These are phyloP conservation scores for Sporodiniella umbellata DNA, from an alignment of 371 early-diverging fungal species.

Conservation along the genomic window DNA sequence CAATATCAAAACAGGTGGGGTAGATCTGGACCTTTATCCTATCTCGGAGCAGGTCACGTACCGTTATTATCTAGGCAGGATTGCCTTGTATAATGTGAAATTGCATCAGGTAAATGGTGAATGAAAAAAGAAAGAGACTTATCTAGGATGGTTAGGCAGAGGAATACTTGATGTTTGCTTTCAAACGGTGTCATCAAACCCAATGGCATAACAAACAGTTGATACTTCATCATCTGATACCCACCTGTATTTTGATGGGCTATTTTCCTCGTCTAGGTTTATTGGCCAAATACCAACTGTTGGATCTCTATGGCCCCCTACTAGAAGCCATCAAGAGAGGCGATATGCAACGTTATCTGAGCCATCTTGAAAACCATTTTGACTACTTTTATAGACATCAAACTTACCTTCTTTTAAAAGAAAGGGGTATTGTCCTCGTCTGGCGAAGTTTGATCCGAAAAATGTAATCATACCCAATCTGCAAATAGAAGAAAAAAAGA, in stretches of 20 bases:
- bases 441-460: slow-evolving; percentile 41
- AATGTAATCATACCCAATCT: slow-evolving; percentile 35
- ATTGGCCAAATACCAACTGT: slow-evolving; percentile 35
- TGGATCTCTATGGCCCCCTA: slow-evolving; percentile 16
- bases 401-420: slow-evolving; percentile 31
- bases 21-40: slow-evolving; percentile 37
- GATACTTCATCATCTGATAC: slow-evolving; percentile 48
- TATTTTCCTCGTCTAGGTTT: slow-evolving; percentile 30
- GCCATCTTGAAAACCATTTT: slow-evolving; percentile 28
- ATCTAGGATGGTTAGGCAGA: slow-evolving; percentile 29
- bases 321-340: slow-evolving; percentile 26
- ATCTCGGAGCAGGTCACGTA: slow-evolving; percentile 57
- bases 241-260: slow-evolving; percentile 52
- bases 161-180: slow-evolving; percentile 44
- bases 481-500: neutral
- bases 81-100: slow-evolving; percentile 41
- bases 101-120: slow-evolving; percentile 22
- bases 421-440: slow-evolving; percentile 32
- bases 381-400: slow-evolving; percentile 24
- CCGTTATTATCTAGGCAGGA: slow-evolving; percentile 56
- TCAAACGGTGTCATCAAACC: slow-evolving; percentile 30
- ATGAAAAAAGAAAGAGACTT: neutral
- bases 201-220: slow-evolving; percentile 39
- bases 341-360: slow-evolving; percentile 24
- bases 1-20: slow-evolving; percentile 46